Conservation (phyloP, 805 yeast genomes). For the Candida easanensis region DNA sequence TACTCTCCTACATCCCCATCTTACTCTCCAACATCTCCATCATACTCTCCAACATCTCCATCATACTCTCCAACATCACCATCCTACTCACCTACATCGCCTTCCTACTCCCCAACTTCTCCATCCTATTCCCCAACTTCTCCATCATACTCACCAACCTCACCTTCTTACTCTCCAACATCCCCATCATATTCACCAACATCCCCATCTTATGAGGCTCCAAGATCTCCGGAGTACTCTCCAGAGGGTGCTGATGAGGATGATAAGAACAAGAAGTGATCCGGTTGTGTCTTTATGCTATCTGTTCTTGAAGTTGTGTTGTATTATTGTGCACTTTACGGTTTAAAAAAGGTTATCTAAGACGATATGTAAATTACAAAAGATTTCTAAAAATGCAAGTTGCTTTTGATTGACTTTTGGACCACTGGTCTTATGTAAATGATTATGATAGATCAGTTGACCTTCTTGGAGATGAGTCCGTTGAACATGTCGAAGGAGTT, state of each 20-base stretch:
- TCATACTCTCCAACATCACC: constrained; percentile 45
- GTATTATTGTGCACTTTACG: constrained; percentile 7
- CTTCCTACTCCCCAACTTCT: constrained; percentile 43
- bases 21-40: constrained; percentile 66
- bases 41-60: constrained; percentile 61
- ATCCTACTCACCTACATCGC: constrained; percentile 38
- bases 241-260: constrained; percentile 15
- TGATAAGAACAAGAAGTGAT: constrained; percentile 14
- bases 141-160: constrained; percentile 32
- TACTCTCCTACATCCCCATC: constrained; percentile 61
- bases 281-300: not conserved
- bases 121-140: constrained; percentile 34
- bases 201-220: constrained; percentile 18
- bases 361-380: constrained; percentile 7
- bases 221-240: constrained; percentile 17
- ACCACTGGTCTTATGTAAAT: not conserved
- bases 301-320: constrained; percentile 5
- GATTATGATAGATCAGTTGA: constrained; percentile 8
- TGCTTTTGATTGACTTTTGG: not conserved
- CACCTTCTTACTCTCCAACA: constrained; percentile 20
- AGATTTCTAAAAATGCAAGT: not conserved
- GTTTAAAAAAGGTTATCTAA: not conserved
- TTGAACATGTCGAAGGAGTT: constrained; percentile 94
- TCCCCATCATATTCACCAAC: constrained; percentile 17
- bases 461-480: constrained; percentile 73